A percentile compares a stretch with the other conserved stretches of the same genome.
phyloP scores from a whole-genome alignment of 331 rosid genomes.

The Stylosanthes scabra region DNA sequence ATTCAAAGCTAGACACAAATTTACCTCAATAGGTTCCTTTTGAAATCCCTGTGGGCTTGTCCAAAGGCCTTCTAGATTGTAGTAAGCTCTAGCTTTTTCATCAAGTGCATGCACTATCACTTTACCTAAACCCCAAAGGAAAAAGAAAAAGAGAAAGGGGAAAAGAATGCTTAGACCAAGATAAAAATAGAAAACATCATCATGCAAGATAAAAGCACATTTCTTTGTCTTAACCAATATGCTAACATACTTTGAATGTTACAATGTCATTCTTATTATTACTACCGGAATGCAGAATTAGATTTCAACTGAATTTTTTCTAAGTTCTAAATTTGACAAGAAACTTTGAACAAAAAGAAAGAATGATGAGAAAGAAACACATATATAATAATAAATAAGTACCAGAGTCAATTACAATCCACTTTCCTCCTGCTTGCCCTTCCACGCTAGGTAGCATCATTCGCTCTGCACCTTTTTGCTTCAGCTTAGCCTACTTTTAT shows the following conservation, averaged over 20 bases:
- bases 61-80: constrained; percentile 90
- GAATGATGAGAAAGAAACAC: background rate
- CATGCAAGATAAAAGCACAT: constrained; percentile 9
- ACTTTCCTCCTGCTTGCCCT: constrained; percentile 87
- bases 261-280: background rate
- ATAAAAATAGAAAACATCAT: background rate
- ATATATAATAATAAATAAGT: constrained; percentile 34
- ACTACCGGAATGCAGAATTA: background rate
- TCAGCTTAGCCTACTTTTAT: constrained; percentile 78
- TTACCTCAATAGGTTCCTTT: constrained; percentile 66
- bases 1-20: constrained; percentile 12
- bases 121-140: constrained; percentile 57
- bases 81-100: constrained; percentile 93
- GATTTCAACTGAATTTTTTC: background rate
- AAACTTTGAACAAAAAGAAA: background rate
- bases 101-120: constrained; percentile 94
- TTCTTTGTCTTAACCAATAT: background rate
- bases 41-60: constrained; percentile 46
- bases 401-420: constrained; percentile 96
- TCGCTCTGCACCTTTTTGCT: constrained; percentile 75
- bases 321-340: constrained; percentile 19
- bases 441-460: constrained; percentile 78
- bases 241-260: background rate
- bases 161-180: constrained; percentile 16
- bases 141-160: background rate